These are phyloP conservation scores for Marasmius fiardii DNA, from an alignment of 1,284 basidiomycete genomes.

Conservation along the genomic window DNA sequence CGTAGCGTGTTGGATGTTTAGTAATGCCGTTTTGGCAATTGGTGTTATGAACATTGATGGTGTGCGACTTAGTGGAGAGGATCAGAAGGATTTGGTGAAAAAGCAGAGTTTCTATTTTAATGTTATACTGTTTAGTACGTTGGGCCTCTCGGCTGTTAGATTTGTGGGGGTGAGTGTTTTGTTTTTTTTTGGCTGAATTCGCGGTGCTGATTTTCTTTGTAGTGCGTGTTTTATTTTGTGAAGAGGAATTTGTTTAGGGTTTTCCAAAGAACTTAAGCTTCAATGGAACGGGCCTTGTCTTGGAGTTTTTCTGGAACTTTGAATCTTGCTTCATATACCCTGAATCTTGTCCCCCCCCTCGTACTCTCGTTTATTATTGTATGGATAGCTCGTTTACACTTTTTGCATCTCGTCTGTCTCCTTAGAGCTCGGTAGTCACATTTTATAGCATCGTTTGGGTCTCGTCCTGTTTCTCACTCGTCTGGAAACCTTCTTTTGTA, in stretches of 20 bases:
- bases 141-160: conserved; percentile 66
- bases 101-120: conserved; percentile 71
- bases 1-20: conserved; percentile 72
- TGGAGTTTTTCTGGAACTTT: too few relatives aligned
- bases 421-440: too few relatives aligned
- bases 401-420: too few relatives aligned
- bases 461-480: too few relatives aligned
- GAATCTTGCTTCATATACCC: too few relatives aligned
- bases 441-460: too few relatives aligned
- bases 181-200: not conserved
- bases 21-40: conserved; percentile 67
- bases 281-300: too few relatives aligned
- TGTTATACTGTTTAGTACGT: conserved; percentile 79
- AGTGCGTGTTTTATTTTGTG: conserved; percentile 65
- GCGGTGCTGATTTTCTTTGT: conserved; percentile 3
- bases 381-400: too few relatives aligned
- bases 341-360: too few relatives aligned
- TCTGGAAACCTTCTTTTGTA: too few relatives aligned
- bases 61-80: conserved; percentile 26
- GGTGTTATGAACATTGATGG: conserved; percentile 76
- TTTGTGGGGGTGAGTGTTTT: conserved; percentile 61
- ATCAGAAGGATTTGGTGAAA: conserved; percentile 35
- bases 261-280: conserved; percentile 56
- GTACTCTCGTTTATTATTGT: too few relatives aligned
- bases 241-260: conserved; percentile 61